These are phyloP conservation scores for Colletotrichum graminicola DNA, from an alignment of 2,329 filamentous ascomycete genomes.

Conservation along the genomic window DNA sequence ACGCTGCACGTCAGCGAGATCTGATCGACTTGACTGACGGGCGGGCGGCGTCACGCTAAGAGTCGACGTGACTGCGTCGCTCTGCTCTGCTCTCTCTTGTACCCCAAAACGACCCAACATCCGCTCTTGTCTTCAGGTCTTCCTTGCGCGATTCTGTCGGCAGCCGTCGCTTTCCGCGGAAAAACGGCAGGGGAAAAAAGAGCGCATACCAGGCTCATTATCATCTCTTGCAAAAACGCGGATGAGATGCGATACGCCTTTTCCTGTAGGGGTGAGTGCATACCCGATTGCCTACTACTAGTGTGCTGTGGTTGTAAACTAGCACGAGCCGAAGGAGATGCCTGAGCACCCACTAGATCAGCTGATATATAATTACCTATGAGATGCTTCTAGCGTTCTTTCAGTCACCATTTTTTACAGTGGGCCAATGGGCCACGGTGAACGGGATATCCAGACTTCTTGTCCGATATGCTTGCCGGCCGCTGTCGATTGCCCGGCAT, in stretches of 20 bases:
- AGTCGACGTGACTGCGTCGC: neutral
- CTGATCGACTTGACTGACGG: conserved; percentile 14
- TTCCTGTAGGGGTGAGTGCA: conserved; percentile 28
- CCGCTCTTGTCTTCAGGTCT: neutral
- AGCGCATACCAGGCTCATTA: neutral
- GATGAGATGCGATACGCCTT: conserved; percentile 31
- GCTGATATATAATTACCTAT: conserved; percentile 36
- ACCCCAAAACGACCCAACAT: neutral
- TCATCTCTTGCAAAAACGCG: conserved; percentile 9
- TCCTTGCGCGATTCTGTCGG: neutral
- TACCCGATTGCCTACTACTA: conserved; percentile 16
- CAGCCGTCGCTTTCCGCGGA: conserved; percentile 2
- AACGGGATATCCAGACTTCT: conserved; percentile 28
- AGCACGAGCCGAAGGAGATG: conserved; percentile 13
- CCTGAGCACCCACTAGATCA: conserved; percentile 32
- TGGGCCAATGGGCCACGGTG: conserved; percentile 5
- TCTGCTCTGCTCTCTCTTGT: neutral
- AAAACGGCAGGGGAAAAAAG: neutral
- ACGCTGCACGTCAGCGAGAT: conserved; percentile 21
- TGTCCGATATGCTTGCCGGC: conserved; percentile 26
- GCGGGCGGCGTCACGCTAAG: neutral
- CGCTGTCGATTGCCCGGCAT: conserved; percentile 36
- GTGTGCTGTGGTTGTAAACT: no score
- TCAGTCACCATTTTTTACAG: neutral
- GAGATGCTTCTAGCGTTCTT: conserved; percentile 23